Evolutionary conservation across 1,284 basidiomycete species (phyloP).

Genomic region (Pseudozyma thailandica): DNA sequence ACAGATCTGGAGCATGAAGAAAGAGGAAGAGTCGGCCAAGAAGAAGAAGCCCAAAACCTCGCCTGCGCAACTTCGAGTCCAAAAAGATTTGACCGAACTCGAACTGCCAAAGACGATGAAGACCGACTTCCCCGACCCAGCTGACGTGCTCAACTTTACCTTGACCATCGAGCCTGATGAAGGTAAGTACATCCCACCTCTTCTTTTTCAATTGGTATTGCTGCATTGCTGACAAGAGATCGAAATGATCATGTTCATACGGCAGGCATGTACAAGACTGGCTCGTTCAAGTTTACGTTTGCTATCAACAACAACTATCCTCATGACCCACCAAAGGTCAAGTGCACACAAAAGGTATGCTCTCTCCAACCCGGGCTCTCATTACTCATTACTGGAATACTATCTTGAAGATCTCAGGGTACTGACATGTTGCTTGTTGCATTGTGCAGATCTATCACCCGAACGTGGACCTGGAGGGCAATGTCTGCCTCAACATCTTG

Average conservation of each 20-base stretch:
- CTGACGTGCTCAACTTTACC: slow-evolving; percentile 93
- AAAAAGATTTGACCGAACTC: slow-evolving; percentile 98
- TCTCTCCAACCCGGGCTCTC: not conserved
- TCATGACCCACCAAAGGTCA: slow-evolving; percentile 98
- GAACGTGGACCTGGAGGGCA: slow-evolving; percentile 95
- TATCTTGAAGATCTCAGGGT: too few relatives aligned
- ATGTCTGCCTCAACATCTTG: slow-evolving; percentile 88
- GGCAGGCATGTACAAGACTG: slow-evolving; percentile 96
- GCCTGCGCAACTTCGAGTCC: slow-evolving; percentile 95
- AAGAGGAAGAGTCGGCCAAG: slow-evolving; percentile 63
- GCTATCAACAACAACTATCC: slow-evolving; percentile 97
- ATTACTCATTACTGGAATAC: not conserved
- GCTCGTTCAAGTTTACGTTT: slow-evolving; percentile 91
- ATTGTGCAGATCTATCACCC: slow-evolving; percentile 94
- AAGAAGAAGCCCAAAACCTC: slow-evolving; percentile 78
- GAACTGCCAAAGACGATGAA: slow-evolving; percentile 96
- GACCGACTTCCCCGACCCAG: slow-evolving; percentile 88
- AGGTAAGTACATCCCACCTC: slow-evolving; percentile 72
- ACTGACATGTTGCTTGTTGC: not conserved
- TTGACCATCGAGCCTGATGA: slow-evolving; percentile 96
- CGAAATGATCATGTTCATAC: not conserved
- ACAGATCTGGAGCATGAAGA: slow-evolving; percentile 66
- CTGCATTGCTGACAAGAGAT: not conserved
- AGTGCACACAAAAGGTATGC: slow-evolving; percentile 89
- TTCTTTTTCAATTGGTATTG: not conserved